Evolutionary conservation across 1,139 yeast genomes (phyloP).

Genomic region (Sugiyamaella castrensis): DNA sequence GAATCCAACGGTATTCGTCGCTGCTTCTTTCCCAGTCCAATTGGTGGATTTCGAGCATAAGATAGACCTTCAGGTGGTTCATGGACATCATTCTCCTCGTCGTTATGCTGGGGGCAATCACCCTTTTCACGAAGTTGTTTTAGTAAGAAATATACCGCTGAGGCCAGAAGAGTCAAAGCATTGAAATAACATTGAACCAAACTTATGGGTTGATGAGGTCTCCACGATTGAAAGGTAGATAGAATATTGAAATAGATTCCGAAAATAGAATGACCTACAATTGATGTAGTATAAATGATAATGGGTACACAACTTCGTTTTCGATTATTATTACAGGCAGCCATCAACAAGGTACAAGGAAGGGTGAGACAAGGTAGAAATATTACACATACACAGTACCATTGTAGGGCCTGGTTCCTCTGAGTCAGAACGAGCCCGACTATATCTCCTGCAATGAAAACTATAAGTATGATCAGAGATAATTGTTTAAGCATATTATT

Average conservation of each 20-base stretch:
- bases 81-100: too few species aligned
- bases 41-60: too few species aligned
- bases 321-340: constrained; percentile 1
- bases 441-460: constrained; percentile 2
- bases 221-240: constrained; percentile 3
- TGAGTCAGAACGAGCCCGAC: constrained; percentile 4
- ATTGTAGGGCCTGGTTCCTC: background rate
- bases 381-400: constrained; percentile 2
- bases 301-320: background rate
- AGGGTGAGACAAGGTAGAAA: constrained; percentile 7
- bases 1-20: too few species aligned
- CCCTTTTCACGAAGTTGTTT: too few species aligned
- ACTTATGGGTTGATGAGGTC: background rate
- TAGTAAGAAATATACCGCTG: too few species aligned
- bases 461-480: background rate
- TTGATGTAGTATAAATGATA: background rate
- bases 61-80: too few species aligned
- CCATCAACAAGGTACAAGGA: background rate
- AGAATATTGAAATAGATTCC: constrained; percentile 6
- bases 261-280: constrained; percentile 4
- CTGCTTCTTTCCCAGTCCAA: too few species aligned
- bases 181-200: constrained; percentile 5
- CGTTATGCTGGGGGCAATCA: too few species aligned
- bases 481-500: too few species aligned
- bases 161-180: background rate